phyloP scores from a whole-genome alignment of 1,284 basidiomycete genomes.

The Kalmanozyma brasiliensis region DNA sequence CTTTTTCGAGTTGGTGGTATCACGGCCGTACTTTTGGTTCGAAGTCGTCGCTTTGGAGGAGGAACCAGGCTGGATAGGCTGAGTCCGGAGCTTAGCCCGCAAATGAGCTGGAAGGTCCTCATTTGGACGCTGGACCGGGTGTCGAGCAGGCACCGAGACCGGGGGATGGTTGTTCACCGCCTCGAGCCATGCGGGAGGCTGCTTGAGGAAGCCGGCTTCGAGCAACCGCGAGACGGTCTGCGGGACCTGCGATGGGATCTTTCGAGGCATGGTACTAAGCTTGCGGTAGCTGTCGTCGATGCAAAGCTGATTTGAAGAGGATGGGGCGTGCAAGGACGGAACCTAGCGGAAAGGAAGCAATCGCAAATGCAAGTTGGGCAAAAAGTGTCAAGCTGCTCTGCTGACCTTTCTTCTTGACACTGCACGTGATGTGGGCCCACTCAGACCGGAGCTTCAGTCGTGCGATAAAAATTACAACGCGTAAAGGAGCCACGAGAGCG shows the following conservation, averaged over 20 bases:
- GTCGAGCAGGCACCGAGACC: constrained; percentile 80
- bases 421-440: constrained; percentile 17
- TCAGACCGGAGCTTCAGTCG: no score
- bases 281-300: no score
- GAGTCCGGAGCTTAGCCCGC: constrained; percentile 16
- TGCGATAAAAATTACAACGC: background rate
- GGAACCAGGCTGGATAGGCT: constrained; percentile 17
- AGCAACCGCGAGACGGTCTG: constrained; percentile 85
- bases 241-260: constrained; percentile 87
- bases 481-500: constrained; percentile 10
- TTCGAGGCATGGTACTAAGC: constrained; percentile 81
- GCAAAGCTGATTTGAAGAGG: no score
- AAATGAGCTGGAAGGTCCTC: constrained; percentile 58
- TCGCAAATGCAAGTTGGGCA: background rate
- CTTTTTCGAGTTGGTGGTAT: constrained; percentile 51
- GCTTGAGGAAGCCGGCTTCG: constrained; percentile 76
- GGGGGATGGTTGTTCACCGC: constrained; percentile 89
- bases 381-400: constrained; percentile 13
- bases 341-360: no score
- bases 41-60: constrained; percentile 26
- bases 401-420: constrained; percentile 23
- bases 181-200: constrained; percentile 84
- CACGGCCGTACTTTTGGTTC: constrained; percentile 27
- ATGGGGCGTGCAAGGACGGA: no score
- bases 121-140: constrained; percentile 73